phyloP scores from a whole-genome alignment of 768 basidiomycete species.

The Lentinus tigrinus region DNA sequence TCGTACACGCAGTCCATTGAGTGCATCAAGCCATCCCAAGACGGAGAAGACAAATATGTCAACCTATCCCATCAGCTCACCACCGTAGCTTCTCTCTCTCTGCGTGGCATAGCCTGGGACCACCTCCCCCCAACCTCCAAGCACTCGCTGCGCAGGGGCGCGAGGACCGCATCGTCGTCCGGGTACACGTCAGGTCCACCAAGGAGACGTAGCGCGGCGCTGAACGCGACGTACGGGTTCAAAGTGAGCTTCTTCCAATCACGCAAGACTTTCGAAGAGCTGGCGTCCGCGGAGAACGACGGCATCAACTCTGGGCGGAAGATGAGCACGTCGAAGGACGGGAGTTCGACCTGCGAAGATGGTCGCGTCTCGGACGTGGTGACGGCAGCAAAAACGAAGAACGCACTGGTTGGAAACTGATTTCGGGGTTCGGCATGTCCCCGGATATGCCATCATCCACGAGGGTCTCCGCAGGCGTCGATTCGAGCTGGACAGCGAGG shows the following conservation, averaged over 20 bases:
- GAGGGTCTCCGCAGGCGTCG: not conserved
- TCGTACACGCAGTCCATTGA: no score
- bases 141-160: not conserved
- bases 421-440: not conserved
- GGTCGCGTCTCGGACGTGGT: not conserved
- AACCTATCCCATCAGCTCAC: not conserved
- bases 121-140: not conserved
- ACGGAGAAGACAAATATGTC: no score
- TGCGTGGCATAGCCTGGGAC: not conserved
- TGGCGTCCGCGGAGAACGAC: no score
- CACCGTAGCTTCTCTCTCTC: not conserved
- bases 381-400: not conserved
- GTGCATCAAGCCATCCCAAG: no score
- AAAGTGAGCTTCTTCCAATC: not conserved
- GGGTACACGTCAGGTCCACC: not conserved
- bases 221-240: not conserved
- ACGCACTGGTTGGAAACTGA: constrained; percentile 1
- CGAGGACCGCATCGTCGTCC: not conserved
- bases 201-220: not conserved
- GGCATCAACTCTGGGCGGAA: not conserved
- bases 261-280: not conserved
- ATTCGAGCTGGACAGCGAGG: not conserved
- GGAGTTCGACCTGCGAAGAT: not conserved
- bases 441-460: constrained; percentile 2
- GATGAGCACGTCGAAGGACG: constrained; percentile 1